Evolutionary conservation across 148 eudicot species (phyloP), one percentile per base, ranked within the genome.

Genomic region (Diospyros lotus): DNA sequence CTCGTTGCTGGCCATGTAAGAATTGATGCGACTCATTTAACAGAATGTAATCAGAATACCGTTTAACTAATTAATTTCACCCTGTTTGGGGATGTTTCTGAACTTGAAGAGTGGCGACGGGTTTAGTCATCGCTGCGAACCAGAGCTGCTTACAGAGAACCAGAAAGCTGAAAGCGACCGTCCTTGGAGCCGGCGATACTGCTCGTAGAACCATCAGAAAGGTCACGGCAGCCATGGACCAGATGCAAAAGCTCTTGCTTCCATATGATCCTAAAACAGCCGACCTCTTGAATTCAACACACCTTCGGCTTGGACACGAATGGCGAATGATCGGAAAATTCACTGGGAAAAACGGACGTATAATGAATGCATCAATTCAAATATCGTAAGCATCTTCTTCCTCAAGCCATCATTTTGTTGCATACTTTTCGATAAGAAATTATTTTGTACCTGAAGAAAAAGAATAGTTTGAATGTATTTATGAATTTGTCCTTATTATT

Each of bases 1-100:
- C 64, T 81, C 86, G 12, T 40, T 87, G 43, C 68, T 92, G 11
- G 94, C 89, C 78, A 78, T 87, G 97, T 92, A 88, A 89, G 90
- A 71, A 6, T 28, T 17, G 14, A 50, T 4, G 1, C 45, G 8
- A 4, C 8, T 48, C 52, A 4, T 48, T 4, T 8, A 4, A 48
- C 52, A 48, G 52, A 4, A 48, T 48, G 52, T 4, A 48, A 48
- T 48, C 52, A 48, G 4, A 38, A 14, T 28, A n/a, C 50, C 7
- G 13, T 45, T 3, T 2, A 11, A 38, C 4, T 1, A 46, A 68
- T 13, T 10, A 58, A 8, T 14, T 41, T 5, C 14, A 55, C 39
- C 9, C 12, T 68, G 39, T 13, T 28, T 28, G 28, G 28, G 28
- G 28, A 8, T 39, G 42, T 50, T 54, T 10, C 70, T 62, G 50